Percentiles rank a stretch among this genome's conserved stretches.
phyloP scores from a whole-genome alignment of 2,329 filamentous ascomycete genomes.

The Alternaria angustiovoidea region DNA sequence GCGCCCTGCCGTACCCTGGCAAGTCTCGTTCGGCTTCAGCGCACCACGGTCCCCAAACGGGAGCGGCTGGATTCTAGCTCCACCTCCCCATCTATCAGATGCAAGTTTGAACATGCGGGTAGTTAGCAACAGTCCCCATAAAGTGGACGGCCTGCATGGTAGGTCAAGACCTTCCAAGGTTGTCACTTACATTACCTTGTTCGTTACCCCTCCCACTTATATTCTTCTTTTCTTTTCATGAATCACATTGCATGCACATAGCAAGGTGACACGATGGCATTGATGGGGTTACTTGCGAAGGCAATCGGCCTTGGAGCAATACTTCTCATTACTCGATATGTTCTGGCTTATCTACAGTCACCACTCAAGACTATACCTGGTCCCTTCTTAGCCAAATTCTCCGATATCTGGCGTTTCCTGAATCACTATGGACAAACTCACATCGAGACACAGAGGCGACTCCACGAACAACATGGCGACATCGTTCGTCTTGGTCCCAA shows the following conservation, averaged over 20 bases:
- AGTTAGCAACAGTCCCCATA: neutral
- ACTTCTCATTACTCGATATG: constrained; percentile 27
- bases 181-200: neutral
- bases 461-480: constrained; percentile 43
- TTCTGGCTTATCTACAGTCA: constrained; percentile 37
- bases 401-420: constrained; percentile 42
- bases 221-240: neutral
- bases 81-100: neutral
- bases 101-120: neutral
- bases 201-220: neutral
- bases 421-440: constrained; percentile 41
- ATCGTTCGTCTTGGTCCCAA: constrained; percentile 42
- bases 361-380: constrained; percentile 44
- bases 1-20: neutral
- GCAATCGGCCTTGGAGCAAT: constrained; percentile 21
- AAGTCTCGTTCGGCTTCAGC: neutral
- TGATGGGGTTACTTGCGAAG: constrained; percentile 24
- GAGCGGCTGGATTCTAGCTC: neutral
- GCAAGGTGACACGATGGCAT: constrained; percentile 21
- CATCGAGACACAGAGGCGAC: constrained; percentile 39
- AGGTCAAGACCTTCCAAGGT: neutral
- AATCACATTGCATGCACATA: constrained; percentile 2
- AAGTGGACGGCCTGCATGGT: neutral
- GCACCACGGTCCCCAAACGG: neutral
- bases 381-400: constrained; percentile 45